A percentile compares a stretch with the other conserved stretches of the same genome.
Conservation (phyloP, 305 asterid species). For the Fraxinus floribunda region DNA sequence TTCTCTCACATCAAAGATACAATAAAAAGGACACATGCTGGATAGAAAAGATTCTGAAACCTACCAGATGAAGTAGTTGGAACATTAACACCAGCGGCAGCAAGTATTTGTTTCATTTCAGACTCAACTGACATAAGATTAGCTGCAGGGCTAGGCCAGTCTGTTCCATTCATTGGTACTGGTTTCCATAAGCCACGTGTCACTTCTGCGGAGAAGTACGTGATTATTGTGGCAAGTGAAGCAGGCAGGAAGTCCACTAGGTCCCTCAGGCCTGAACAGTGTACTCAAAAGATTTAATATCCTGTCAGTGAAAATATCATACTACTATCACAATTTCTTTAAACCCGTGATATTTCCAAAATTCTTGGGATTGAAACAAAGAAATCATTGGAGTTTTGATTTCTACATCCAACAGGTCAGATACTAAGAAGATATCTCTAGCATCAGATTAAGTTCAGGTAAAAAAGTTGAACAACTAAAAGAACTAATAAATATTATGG, state of each 20-base stretch:
- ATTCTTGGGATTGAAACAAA: not conserved
- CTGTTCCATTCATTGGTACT: conserved; percentile 34
- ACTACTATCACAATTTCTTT: not conserved
- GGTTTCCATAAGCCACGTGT: conserved; percentile 35
- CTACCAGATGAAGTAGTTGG: conserved; percentile 25
- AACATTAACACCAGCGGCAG: conserved; percentile 31
- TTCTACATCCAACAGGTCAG: not conserved
- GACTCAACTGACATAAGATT: conserved; percentile 27
- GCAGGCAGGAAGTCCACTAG: conserved; percentile 35
- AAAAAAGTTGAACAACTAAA: not conserved
- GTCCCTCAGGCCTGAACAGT: conserved; percentile 31
- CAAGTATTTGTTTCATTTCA: conserved; percentile 27
- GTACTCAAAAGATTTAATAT: conserved; percentile 1
- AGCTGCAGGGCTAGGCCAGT: conserved; percentile 39
- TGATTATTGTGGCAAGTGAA: conserved; percentile 30
- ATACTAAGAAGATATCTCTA: not conserved
- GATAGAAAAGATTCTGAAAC: not conserved
- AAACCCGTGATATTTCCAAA: not conserved
- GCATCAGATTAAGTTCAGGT: not conserved
- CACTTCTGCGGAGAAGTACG: conserved; percentile 32
- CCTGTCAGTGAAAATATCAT: not conserved
- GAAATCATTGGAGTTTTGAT: not conserved
- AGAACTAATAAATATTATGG: not conserved
- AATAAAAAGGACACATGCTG: not conserved
- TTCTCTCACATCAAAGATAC: not conserved